Conservation (phyloP, 768 basidiomycete genomes). For the Naganishia onofrii region DNA sequence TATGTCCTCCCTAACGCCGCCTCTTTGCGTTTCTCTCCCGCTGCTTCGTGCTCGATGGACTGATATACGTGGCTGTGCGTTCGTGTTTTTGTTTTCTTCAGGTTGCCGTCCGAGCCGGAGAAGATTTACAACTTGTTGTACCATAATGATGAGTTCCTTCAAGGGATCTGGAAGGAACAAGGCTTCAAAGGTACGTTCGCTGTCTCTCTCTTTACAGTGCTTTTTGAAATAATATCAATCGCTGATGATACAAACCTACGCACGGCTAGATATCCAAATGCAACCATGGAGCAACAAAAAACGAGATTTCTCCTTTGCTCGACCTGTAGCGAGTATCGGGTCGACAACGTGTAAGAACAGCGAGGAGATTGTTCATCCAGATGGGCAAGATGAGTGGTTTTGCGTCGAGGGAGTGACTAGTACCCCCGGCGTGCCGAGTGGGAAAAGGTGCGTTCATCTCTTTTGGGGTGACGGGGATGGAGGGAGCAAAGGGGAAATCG, state of each 20-base stretch:
- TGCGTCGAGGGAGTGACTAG: conserved; percentile 34
- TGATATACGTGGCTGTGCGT: not conserved
- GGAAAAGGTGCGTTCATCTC: conserved; percentile 28
- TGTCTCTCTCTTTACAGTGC: not conserved
- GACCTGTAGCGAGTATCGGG: conserved; percentile 36
- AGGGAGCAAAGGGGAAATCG: not conserved
- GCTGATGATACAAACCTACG: not conserved
- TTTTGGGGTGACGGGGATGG: not conserved
- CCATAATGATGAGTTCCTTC: conserved; percentile 34
- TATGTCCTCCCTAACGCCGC: not conserved
- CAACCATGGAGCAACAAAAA: conserved; percentile 27
- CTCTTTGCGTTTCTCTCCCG: not conserved
- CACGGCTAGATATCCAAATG: conserved; percentile 32
- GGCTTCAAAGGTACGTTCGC: conserved; percentile 31
- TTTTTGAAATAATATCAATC: too few relatives aligned
- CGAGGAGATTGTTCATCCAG: conserved; percentile 36
- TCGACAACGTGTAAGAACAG: conserved; percentile 31
- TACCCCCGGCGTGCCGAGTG: conserved; percentile 38
- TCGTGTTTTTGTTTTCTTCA: not conserved
- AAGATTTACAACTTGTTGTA: conserved; percentile 37
- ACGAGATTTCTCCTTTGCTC: conserved; percentile 32
- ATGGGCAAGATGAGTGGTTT: conserved; percentile 35
- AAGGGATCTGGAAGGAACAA: conserved; percentile 33
- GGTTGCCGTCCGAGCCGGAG: conserved; percentile 35
- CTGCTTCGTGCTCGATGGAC: not conserved